Base-by-base conservation (phyloP, 441 rosid species). In the Melastoma candidum region DNA sequence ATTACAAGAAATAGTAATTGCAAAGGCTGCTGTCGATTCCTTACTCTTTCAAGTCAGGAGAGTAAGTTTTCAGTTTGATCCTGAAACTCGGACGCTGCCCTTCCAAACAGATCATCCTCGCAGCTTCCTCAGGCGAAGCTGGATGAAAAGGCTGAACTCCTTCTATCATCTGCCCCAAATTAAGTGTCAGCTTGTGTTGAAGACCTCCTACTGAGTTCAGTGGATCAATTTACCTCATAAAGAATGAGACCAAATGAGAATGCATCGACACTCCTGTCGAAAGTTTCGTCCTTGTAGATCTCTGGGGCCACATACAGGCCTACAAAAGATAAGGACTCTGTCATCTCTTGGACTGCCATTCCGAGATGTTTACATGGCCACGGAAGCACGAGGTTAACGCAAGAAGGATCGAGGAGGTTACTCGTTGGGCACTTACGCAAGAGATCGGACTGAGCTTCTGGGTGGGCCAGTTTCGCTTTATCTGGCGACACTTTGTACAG, bases 21-120 rank as follows among this genome's bases (percentile, higher is more conserved):
- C 49, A 51, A 45, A 26, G 44, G 45, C 32, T 22, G 3, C 12
- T 10, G 47, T 6, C 12, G 22, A 17, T 17, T 46, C 74, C 95
- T 77, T 77, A 92, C 98, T 83, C 89, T 79, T 61, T 92, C 60
- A 92, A 52, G 32, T 83, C 95, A 44, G 80, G 87, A 63, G 90
- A 89, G 71, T 74, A 92, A 72, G 61, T 71, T 79, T 74, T 83
- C 55, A 78, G 56, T 64, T 83, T 92, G 65, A 67, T 57, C 80
- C 81, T 92, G 57, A 92, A 82, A 36, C 76, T 53, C 2, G 98
- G 98, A 67, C 97, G 75, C 51, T 65, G 69, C 67, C 83, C 79
- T 71, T 88, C 94, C 41, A 70, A 24, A 67, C 89, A 82, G 81
- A 88, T 79, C 66, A 85, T 55, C 63, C 63, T 84, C 22, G 22